Conservation (phyloP, 1,284 basidiomycete species). For the Ganoderma lucidum region DNA sequence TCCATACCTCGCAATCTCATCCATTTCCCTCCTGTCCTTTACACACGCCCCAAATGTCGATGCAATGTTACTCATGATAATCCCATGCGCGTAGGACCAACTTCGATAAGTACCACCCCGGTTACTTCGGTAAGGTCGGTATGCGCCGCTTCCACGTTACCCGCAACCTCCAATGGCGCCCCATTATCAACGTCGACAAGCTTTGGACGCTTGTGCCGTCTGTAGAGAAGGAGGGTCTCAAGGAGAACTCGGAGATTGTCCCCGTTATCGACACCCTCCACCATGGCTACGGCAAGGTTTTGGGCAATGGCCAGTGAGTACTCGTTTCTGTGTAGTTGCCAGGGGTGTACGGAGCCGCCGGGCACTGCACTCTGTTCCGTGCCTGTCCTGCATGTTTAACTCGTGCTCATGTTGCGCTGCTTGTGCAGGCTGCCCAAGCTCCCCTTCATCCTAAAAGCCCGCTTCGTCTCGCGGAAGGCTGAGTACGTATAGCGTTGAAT, state of each 20-base stretch:
- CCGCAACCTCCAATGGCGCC: conserved; percentile 90
- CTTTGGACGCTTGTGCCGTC: conserved; percentile 84
- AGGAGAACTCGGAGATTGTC: conserved; percentile 77
- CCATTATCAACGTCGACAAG: conserved; percentile 98
- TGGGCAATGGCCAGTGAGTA: conserved; percentile 86
- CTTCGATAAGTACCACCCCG: conserved; percentile 96
- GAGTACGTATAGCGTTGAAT: conserved; percentile 67
- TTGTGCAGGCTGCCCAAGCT: conserved; percentile 71
- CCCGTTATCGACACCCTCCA: conserved; percentile 91
- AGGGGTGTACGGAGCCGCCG: too few species aligned
- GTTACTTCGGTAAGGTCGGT: conserved; percentile 99
- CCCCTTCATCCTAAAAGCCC: conserved; percentile 96
- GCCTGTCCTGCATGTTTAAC: neutral
- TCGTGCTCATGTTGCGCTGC: neutral
- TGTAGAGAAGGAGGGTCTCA: conserved; percentile 79
- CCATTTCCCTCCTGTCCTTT: neutral
- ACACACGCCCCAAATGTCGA: neutral
- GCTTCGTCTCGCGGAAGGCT: conserved; percentile 89
- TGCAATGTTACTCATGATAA: neutral
- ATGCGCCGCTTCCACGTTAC: conserved; percentile 99
- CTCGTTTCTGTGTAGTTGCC: neutral
- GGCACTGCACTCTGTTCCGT: neutral
- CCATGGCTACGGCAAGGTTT: conserved; percentile 91
- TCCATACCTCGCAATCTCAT: neutral
- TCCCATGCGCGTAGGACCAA: conserved; percentile 65